These are phyloP conservation scores for Penicillium atrosanguineum DNA, from an alignment of 495 filamentous ascomycete species.

Conservation along the genomic window DNA sequence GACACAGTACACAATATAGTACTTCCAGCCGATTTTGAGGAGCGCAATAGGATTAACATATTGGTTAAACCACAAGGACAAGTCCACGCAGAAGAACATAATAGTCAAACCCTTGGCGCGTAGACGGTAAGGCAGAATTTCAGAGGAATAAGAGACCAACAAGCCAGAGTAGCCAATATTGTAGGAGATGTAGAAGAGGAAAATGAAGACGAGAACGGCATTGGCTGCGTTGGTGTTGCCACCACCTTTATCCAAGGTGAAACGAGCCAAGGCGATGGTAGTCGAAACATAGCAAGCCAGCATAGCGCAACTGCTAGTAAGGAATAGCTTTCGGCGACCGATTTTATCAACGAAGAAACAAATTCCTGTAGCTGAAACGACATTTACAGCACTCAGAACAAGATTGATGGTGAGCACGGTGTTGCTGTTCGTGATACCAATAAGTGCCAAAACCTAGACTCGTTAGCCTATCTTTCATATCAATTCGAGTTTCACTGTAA, in stretches of 20 bases:
- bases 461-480: slow-evolving; percentile 18
- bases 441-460: slow-evolving; percentile 48
- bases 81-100: slow-evolving; percentile 60
- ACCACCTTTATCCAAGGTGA: not conserved
- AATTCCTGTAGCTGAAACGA: slow-evolving; percentile 34
- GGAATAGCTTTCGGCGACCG: slow-evolving; percentile 38
- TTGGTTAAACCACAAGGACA: slow-evolving; percentile 50
- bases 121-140: slow-evolving; percentile 64
- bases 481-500: not conserved
- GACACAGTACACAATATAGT: slow-evolving; percentile 62
- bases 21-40: slow-evolving; percentile 54
- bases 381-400: slow-evolving; percentile 38
- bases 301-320: slow-evolving; percentile 38
- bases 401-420: slow-evolving; percentile 37
- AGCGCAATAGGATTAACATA: slow-evolving; percentile 26
- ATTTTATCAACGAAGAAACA: slow-evolving; percentile 41
- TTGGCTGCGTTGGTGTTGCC: slow-evolving; percentile 32
- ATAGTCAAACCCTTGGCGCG: slow-evolving; percentile 68
- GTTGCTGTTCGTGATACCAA: slow-evolving; percentile 50
- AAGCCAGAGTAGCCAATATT: slow-evolving; percentile 60
- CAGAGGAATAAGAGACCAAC: slow-evolving; percentile 26
- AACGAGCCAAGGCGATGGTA: slow-evolving; percentile 30
- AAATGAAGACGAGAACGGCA: slow-evolving; percentile 57
- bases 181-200: slow-evolving; percentile 56
- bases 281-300: slow-evolving; percentile 29